phyloP scores from a whole-genome alignment of 148 eudicot genomes.

The Simmondsia chinensis region DNA sequence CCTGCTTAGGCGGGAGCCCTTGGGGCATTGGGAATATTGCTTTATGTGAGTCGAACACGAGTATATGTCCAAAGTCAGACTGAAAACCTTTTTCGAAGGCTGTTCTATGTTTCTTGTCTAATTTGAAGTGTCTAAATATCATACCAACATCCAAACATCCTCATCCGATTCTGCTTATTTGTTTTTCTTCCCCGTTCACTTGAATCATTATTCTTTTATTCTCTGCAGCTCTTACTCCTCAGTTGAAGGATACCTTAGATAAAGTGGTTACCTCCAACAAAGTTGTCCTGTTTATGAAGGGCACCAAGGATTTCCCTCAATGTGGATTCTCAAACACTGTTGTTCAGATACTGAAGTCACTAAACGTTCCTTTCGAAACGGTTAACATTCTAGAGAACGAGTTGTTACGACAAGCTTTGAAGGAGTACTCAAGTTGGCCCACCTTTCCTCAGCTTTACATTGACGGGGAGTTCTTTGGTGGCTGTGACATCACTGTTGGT shows the following conservation, averaged over 20 bases:
- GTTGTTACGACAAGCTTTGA: constrained; percentile 73
- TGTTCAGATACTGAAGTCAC: constrained; percentile 66
- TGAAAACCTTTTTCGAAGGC: too few relatives aligned
- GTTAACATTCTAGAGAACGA: constrained; percentile 85
- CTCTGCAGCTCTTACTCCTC: constrained; percentile 80
- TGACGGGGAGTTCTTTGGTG: constrained; percentile 95
- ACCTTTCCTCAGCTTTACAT: constrained; percentile 96
- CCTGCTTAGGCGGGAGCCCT: too few relatives aligned
- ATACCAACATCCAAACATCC: too few relatives aligned
- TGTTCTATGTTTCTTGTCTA: too few relatives aligned
- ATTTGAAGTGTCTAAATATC: too few relatives aligned
- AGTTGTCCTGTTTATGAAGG: constrained; percentile 91
- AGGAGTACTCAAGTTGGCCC: constrained; percentile 97
- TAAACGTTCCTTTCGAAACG: constrained; percentile 75
- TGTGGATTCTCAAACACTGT: constrained; percentile 93
- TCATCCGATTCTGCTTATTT: too few relatives aligned
- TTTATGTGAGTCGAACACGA: too few relatives aligned
- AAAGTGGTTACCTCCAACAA: constrained; percentile 78
- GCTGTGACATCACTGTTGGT: constrained; percentile 96
- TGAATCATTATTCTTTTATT: too few relatives aligned
- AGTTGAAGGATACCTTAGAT: constrained; percentile 77
- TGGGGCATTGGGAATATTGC: too few relatives aligned
- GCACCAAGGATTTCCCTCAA: constrained; percentile 88
- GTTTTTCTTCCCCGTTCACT: too few relatives aligned
- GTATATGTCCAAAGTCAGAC: too few relatives aligned